Percentiles rank a stretch among this genome's conserved stretches.
These are phyloP conservation scores for Globisporangium carolinianum DNA, from an alignment of 352 stramenopile species.

Conservation along the genomic window DNA sequence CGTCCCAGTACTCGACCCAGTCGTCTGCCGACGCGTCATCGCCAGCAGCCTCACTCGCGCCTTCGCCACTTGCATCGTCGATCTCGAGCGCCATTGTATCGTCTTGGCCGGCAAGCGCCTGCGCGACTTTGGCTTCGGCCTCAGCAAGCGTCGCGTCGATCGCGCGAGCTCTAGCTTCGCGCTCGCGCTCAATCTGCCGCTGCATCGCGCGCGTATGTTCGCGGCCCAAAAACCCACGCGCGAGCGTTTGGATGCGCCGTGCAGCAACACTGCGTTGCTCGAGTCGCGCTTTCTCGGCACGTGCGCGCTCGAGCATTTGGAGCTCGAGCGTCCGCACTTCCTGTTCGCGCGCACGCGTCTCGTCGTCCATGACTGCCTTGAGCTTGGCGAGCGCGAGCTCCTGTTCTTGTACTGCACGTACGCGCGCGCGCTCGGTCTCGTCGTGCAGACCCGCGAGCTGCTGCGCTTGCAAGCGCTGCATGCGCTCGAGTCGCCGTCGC, in stretches of 20 bases:
- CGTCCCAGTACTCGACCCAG: constrained; percentile 89
- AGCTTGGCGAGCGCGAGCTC: constrained; percentile 57
- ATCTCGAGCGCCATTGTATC: neutral
- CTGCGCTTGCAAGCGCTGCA: constrained; percentile 39
- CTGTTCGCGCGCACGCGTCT: constrained; percentile 50
- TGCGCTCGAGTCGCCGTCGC: constrained; percentile 28
- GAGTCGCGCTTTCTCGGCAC: constrained; percentile 56
- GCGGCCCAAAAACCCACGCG: constrained; percentile 51
- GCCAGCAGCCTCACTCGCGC: neutral
- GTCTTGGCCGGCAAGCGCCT: constrained; percentile 18
- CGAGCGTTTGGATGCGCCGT: constrained; percentile 46
- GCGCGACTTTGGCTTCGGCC: constrained; percentile 45
- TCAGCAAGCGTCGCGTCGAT: constrained; percentile 54
- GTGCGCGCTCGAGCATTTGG: constrained; percentile 68
- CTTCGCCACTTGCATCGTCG: constrained; percentile 1
- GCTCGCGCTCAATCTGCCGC: constrained; percentile 55
- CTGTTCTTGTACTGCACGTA: constrained; percentile 58
- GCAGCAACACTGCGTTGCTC: constrained; percentile 39
- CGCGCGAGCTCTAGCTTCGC: constrained; percentile 41
- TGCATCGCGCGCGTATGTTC: constrained; percentile 49
- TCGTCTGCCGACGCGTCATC: constrained; percentile 8
- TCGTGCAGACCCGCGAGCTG: constrained; percentile 48
- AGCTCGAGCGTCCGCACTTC: constrained; percentile 66
- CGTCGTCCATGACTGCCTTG: constrained; percentile 68
- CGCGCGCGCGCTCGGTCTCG: constrained; percentile 45